These are phyloP conservation scores for Talaromyces sp. DNA, from an alignment of 2,329 filamentous ascomycete genomes.

Conservation along the genomic window DNA sequence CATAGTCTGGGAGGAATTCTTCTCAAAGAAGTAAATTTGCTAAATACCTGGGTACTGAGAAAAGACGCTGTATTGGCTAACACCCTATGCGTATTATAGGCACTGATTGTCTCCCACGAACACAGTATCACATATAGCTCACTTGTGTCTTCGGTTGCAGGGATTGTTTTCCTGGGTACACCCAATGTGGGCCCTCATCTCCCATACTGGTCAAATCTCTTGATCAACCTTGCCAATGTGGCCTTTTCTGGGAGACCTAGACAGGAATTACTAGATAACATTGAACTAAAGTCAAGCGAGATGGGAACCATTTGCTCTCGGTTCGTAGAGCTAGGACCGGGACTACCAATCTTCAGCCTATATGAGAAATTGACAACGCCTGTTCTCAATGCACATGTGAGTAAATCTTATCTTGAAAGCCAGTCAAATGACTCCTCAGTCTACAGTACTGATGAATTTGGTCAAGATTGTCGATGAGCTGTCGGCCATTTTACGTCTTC, in stretches of 20 bases:
- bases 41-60: not conserved
- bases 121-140: not conserved
- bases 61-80: not conserved
- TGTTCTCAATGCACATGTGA: not conserved
- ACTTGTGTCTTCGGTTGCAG: not conserved
- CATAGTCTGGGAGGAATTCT: not conserved
- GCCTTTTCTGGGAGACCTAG: not conserved
- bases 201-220: not conserved
- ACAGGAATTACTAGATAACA: not conserved
- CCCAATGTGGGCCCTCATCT: not conserved
- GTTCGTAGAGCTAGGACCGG: not conserved
- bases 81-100: not conserved
- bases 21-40: not conserved
- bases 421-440: no score
- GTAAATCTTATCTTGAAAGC: not conserved
- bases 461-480: not conserved
- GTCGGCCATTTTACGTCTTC: not conserved
- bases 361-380: not conserved
- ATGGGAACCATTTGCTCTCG: not conserved
- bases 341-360: not conserved
- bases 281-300: not conserved
- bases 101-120: not conserved
- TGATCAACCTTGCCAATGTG: not conserved
- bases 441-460: not conserved
- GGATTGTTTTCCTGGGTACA: not conserved